These are phyloP conservation scores for Talaromyces islandicus DNA, from an alignment of 2,329 filamentous ascomycete species.

Conservation along the genomic window DNA sequence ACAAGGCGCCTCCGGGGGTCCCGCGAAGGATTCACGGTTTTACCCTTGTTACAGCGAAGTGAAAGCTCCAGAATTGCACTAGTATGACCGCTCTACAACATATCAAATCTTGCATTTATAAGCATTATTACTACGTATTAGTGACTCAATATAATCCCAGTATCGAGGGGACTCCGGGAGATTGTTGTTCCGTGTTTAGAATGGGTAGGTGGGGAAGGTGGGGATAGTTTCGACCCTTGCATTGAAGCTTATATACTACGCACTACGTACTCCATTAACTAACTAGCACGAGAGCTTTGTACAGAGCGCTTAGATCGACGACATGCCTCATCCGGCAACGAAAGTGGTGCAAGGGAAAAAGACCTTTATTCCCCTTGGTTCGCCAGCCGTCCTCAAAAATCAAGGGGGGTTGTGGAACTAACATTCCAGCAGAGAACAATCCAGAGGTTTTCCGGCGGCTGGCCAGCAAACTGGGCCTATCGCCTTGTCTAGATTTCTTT, in stretches of 20 bases:
- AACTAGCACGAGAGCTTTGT: background rate
- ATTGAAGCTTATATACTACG: background rate
- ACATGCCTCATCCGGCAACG: conserved; percentile 2
- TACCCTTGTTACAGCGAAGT: background rate
- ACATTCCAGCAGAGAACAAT: conserved; percentile 44
- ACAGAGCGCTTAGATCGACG: background rate
- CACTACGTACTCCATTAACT: background rate
- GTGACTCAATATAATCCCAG: no score
- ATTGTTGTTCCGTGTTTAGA: background rate
- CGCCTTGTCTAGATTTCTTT: conserved; percentile 43
- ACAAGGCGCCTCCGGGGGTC: background rate
- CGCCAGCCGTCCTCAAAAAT: background rate
- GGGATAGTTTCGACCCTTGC: background rate
- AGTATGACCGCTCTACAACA: no score
- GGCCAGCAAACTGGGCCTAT: conserved; percentile 44
- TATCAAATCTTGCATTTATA: background rate
- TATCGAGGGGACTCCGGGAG: background rate
- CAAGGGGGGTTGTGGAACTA: background rate
- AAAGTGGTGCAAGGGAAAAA: background rate
- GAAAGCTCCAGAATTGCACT: background rate
- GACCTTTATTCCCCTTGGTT: background rate
- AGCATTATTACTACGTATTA: no score
- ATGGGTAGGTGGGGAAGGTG: background rate
- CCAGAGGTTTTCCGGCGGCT: conserved; percentile 49
- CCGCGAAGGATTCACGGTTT: background rate